Evolutionary conservation across 805 yeast genomes (phyloP), one percentile per base, ranked within the genome.

Genomic region (Cyberlindnera bimundalis): DNA sequence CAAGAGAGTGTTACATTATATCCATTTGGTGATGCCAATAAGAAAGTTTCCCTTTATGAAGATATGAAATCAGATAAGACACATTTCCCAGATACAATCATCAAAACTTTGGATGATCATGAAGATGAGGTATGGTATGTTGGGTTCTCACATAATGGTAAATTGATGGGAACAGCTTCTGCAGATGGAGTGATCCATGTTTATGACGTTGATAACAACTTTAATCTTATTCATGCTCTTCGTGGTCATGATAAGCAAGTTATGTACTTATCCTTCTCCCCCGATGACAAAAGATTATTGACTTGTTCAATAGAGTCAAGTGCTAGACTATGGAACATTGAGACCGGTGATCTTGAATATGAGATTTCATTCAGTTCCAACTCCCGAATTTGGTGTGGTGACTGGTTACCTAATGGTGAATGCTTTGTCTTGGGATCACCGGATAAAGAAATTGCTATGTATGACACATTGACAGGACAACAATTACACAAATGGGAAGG

Each of bases 41-140:
- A 21, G 7, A 35, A 38, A 29, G 31, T 58, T 9, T 59, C 72
- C 3, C 48, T 69, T 6, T 66, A 61, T 45, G 60, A 65, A 29
- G 73, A 70, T 46, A 55, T 61, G 36, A 49, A 55, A 31, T 63
- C 59, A 31, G 52, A 61, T 34, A 45, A 52, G 28, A 44, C 52
- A 15, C 52, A 59, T 29, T 73, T 77, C 45, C 87, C 88, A 1
- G 68, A 68, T 16, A 64, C 64, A 3, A 59, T 74, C 3, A 55
- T 74, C 11, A 68, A 70, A 41, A 68, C 73, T 0, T 61, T 84
- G 6, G 48, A 62, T 1, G 66, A 70, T 32, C 93, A 85, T 53
- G 60, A 65, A 1, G 78, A 81, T 55, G 96, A 90, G 59, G 91
- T 87, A 11, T 90, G 97, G 97, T 83, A 71, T 56, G 70, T 84